Percentiles rank a stretch among this genome's conserved stretches.
phyloP scores from a whole-genome alignment of 2,329 filamentous ascomycete genomes.

The Rhexocercosporidium sp. region DNA sequence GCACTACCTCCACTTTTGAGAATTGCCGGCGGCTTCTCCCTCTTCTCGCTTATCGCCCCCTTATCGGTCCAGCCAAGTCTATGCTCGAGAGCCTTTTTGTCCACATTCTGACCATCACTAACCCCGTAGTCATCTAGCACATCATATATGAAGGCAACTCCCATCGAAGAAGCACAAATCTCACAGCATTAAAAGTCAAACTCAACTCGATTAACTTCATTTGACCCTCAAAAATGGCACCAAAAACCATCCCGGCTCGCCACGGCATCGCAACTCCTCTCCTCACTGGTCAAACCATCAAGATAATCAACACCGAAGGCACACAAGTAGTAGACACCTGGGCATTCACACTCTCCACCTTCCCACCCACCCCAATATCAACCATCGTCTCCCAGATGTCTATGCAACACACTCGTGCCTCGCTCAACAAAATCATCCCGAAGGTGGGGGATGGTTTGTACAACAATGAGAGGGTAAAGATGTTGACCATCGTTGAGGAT shows the following conservation, averaged over 20 bases:
- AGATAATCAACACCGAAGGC: constrained; percentile 33
- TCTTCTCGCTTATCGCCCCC: too few species aligned
- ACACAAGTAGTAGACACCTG: constrained; percentile 37
- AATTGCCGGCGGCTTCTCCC: too few species aligned
- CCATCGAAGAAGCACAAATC: too few species aligned
- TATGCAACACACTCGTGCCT: constrained; percentile 34
- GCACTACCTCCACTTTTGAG: too few species aligned
- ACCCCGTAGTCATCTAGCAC: too few species aligned
- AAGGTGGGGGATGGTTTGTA: constrained; percentile 30
- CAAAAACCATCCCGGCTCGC: constrained; percentile 29
- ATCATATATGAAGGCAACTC: too few species aligned
- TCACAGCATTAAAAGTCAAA: neutral
- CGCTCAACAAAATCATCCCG: constrained; percentile 29
- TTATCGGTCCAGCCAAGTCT: too few species aligned
- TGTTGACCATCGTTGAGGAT: constrained; percentile 32
- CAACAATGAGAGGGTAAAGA: constrained; percentile 29
- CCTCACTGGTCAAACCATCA: constrained; percentile 30
- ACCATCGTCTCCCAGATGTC: constrained; percentile 30
- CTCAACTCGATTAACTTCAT: too few species aligned
- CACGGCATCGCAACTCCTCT: constrained; percentile 29
- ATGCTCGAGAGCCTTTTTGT: too few species aligned
- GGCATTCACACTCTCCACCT: constrained; percentile 31
- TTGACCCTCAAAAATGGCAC: constrained; percentile 9
- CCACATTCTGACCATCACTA: too few species aligned
- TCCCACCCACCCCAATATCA: constrained; percentile 12